Base-by-base conservation (phyloP, 441 rosid genomes). In the Populus hybrid region DNA sequence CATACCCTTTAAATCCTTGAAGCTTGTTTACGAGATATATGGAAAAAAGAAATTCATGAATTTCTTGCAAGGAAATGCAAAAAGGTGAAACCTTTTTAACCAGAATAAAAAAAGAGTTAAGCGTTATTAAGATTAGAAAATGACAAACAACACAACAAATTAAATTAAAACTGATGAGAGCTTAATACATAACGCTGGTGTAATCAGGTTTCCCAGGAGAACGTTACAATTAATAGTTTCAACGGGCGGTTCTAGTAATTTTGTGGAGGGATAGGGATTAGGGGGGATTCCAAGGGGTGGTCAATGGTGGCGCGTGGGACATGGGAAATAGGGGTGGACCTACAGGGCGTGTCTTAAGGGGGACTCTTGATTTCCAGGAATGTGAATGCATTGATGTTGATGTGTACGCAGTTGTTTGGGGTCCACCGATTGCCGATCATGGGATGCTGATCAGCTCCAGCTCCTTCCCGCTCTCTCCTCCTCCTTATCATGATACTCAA, bases 261-360 rank as follows among this genome's bases (percentile, higher is more conserved):
- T 3, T 30, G 18, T 12, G 63, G 14, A 16, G 35, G 66, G 75
- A 34, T 3, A 16, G 35, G 66, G 75, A 34, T 3, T 10, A 10
- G 80, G 78, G 57, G 79, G 77, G 75, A 59, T 74, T 23, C 66
- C 12, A 12, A 14, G 34, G 46, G 42, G 34, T 14, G 57, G 18
- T 50, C 57, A 4, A 16, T 50, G 11, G n/a, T 88, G 64, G 64
- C 12, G 69, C 10, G 69, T 77, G 86, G 78, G 83, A 75, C 74
- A 81, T 83, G 80, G 88, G 86, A 73, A 88, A 82, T 80, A 76
- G 84, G 69, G 76, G 78, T 67, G 86, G 86, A 72, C 88, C 84
- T 81, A 65, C 84, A 57, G 87, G 71, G 85, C 89, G 85, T 86
- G 89, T 88, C 87, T 80, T 81, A 57, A 79, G 88, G 87, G 82